A percentile compares a stretch with the other conserved stretches of the same genome.
phyloP scores from a whole-genome alignment of 2,329 filamentous ascomycete genomes.

The Colletotrichum navitas region DNA sequence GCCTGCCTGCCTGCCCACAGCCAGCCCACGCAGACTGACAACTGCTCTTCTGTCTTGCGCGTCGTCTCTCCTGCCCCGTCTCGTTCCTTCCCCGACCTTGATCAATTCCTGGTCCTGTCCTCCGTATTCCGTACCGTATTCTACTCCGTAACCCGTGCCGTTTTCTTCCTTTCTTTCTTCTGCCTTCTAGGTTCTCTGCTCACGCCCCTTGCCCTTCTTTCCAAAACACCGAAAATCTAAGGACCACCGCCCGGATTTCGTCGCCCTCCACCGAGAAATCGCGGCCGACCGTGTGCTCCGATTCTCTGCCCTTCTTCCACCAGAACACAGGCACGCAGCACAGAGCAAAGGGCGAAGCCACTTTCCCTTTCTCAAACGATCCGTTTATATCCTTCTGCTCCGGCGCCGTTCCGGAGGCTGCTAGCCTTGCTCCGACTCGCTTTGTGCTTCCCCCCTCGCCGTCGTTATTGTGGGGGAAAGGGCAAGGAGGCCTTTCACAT shows the following conservation, averaged over 20 bases:
- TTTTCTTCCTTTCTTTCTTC: background rate
- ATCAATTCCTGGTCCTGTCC: background rate
- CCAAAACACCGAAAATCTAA: slow-evolving; percentile 25
- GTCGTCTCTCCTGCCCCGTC: too few relatives aligned
- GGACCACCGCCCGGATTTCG: slow-evolving; percentile 38
- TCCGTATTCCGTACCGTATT: background rate
- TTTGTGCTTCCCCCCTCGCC: background rate
- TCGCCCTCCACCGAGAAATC: slow-evolving; percentile 40
- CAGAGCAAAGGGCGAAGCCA: background rate
- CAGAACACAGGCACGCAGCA: background rate
- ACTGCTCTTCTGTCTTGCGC: background rate
- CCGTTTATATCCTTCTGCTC: background rate
- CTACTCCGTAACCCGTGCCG: background rate
- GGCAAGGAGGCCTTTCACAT: background rate
- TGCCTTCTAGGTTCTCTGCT: background rate
- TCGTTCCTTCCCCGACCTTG: background rate
- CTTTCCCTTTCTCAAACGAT: background rate
- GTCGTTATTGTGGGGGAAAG: background rate
- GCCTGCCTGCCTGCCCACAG: too few relatives aligned
- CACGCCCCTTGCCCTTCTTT: background rate
- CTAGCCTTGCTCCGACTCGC: background rate
- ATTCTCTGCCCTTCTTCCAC: slow-evolving; percentile 1
- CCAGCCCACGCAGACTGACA: background rate
- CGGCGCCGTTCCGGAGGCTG: slow-evolving; percentile 25
- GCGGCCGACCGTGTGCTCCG: slow-evolving; percentile 40